These are phyloP conservation scores for Plenodomus lindquistii DNA, from an alignment of 2,329 filamentous ascomycete genomes.

Conservation along the genomic window DNA sequence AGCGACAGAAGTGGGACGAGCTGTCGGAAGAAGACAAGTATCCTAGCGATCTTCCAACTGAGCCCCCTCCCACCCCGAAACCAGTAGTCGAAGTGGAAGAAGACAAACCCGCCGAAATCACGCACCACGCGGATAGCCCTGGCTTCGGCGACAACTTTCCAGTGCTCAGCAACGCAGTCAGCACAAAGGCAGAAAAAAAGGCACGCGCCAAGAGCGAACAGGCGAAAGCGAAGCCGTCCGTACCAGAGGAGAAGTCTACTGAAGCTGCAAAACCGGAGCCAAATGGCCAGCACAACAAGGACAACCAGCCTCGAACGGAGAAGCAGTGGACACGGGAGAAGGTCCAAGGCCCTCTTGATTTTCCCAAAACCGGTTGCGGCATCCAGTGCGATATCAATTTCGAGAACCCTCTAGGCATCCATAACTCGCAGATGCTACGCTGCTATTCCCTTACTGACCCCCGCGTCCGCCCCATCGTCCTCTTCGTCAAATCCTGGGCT, in stretches of 20 bases:
- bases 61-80: constrained; percentile 14
- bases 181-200: constrained; percentile 4
- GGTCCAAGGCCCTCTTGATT: constrained; percentile 65
- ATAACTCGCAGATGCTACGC: constrained; percentile 80
- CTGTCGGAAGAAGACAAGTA: constrained; percentile 52
- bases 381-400: constrained; percentile 94
- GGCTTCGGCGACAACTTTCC: constrained; percentile 7
- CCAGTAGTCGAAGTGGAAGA: constrained; percentile 11
- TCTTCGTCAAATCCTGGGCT: constrained; percentile 91
- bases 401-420: constrained; percentile 77
- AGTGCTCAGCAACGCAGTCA: constrained; percentile 2
- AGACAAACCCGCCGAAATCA: constrained; percentile 9
- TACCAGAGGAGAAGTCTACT: constrained; percentile 3
- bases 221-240: constrained; percentile 20
- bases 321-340: constrained; percentile 52
- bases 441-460: constrained; percentile 81
- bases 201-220: constrained; percentile 5
- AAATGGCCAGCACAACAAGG: constrained; percentile 6
- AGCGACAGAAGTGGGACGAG: constrained; percentile 73
- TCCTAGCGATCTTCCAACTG: constrained; percentile 16
- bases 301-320: constrained; percentile 27
- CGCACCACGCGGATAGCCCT: constrained; percentile 9
- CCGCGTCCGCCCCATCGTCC: constrained; percentile 74
- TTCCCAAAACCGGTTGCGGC: constrained; percentile 75
- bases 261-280: constrained; percentile 7